phyloP scores from a whole-genome alignment of 345 rosid species.

The Bruguiera gymnorhiza region DNA sequence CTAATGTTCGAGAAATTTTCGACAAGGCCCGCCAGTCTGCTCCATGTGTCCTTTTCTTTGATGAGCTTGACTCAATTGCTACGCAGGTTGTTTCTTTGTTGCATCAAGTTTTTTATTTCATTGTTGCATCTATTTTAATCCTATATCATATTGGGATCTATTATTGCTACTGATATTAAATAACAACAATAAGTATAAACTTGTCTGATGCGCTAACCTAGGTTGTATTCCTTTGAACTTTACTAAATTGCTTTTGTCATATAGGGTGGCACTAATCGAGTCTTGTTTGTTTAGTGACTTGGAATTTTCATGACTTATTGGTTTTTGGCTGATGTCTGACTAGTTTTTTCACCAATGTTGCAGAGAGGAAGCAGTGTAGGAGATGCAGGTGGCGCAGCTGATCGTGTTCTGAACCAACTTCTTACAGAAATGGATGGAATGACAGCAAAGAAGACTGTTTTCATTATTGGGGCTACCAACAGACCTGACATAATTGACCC shows the following conservation, averaged over 20 bases:
- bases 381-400: constrained; percentile 71
- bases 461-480: constrained; percentile 64
- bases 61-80: constrained; percentile 75
- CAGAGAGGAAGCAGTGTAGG: constrained; percentile 65
- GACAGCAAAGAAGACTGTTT: constrained; percentile 64
- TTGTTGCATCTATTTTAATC: not conserved
- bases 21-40: constrained; percentile 72
- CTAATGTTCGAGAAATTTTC: constrained; percentile 67
- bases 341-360: constrained; percentile 9
- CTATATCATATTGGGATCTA: no score
- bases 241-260: no score
- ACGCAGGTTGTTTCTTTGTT: constrained; percentile 48
- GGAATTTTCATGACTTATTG: not conserved
- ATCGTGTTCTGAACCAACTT: constrained; percentile 65
- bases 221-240: no score
- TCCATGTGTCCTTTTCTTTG: constrained; percentile 75
- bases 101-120: not conserved
- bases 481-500: constrained; percentile 58
- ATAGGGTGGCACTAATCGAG: not conserved
- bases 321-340: not conserved
- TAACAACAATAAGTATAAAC: no score
- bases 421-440: constrained; percentile 76
- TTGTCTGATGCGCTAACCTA: no score
- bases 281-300: not conserved
- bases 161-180: no score